phyloP scores from a whole-genome alignment of 495 filamentous ascomycete genomes.

The Emericellopsis terricola region DNA sequence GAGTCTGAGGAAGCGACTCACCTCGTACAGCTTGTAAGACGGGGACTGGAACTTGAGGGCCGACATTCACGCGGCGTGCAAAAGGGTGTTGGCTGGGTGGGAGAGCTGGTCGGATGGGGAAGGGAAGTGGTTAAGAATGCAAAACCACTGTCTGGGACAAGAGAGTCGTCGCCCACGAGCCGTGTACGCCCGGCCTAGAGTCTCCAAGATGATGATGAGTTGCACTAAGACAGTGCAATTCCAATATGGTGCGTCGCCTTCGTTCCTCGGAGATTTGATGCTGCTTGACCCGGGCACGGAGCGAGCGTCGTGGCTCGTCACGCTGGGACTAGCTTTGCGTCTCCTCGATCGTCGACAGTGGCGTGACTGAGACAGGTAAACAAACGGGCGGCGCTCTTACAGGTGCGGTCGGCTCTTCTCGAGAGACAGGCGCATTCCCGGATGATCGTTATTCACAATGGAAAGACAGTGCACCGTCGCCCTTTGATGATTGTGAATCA shows the following conservation, averaged over 20 bases:
- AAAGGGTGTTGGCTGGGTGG: not conserved
- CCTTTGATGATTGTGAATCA: too few species aligned
- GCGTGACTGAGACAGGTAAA: too few species aligned
- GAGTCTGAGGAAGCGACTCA: conserved; percentile 11
- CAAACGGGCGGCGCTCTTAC: too few species aligned
- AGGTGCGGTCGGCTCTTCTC: too few species aligned
- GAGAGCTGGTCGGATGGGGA: not conserved
- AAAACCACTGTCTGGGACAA: not conserved
- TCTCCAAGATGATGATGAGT: too few species aligned
- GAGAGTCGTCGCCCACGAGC: not conserved
- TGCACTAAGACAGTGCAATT: too few species aligned
- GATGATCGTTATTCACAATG: too few species aligned
- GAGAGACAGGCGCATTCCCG: too few species aligned
- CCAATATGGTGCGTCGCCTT: too few species aligned
- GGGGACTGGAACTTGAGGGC: conserved; percentile 26
- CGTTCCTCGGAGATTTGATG: not conserved
- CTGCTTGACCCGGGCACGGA: not conserved
- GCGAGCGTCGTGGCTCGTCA: not conserved
- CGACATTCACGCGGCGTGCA: conserved; percentile 23
- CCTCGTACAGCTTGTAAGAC: conserved; percentile 32
- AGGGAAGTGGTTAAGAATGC: not conserved
- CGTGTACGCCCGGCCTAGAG: not conserved
- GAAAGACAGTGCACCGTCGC: too few species aligned
- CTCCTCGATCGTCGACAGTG: not conserved
- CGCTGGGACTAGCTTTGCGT: not conserved